Evolutionary conservation across 345 rosid species (phyloP), one percentile per base, ranked within the genome.

Genomic region (Rhodomyrtus tomentosa): DNA sequence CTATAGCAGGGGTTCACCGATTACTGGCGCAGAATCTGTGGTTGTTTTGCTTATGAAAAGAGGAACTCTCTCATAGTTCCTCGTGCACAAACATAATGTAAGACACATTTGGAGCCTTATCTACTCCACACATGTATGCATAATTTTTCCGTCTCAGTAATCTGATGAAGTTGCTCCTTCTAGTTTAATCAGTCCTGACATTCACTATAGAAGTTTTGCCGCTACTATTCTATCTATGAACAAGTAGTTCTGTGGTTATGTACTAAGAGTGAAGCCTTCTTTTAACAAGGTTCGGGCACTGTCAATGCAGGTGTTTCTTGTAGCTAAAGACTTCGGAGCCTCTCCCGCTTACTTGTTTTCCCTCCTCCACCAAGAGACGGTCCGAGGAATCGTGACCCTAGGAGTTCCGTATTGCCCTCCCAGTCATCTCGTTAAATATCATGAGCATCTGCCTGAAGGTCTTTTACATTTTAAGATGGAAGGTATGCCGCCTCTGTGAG

Each of bases 291-390:
- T 15, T 50, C 62, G 2, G 14, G 49, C 55, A 48, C 7, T 22
- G 29, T n/a, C 59, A 51, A 80, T 50, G 10, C 82, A 92, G 94
- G 96, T 90, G 42, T 92, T 89, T 84, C 76, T 91, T 51, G 88
- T 91, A 24, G 94, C 86, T 3, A 93, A 91, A 82, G 94, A 92
- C 85, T 91, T 86, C 55, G 96, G 93, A 83, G 88, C 76, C n/a
- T 25, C 84, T 82, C 68, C 87, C 11, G 94, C 92, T 2, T 93
- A 88, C 84, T 10, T 40, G 18, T 79, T 93, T 59, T 86, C 93
- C 36, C 85, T 90, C 49, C 82, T 87, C 53, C 91, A 93, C 40
- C 93, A 90, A 0, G 87, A 89, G 15, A 89, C 93, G 54, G 89
- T 91, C n/a, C 58, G 82, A 1, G 92, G 91, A 3, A 49, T 93